Evolutionary conservation across 192 early-diverging fungal genomes (phyloP).

Genomic region (Coemansia sp.): DNA sequence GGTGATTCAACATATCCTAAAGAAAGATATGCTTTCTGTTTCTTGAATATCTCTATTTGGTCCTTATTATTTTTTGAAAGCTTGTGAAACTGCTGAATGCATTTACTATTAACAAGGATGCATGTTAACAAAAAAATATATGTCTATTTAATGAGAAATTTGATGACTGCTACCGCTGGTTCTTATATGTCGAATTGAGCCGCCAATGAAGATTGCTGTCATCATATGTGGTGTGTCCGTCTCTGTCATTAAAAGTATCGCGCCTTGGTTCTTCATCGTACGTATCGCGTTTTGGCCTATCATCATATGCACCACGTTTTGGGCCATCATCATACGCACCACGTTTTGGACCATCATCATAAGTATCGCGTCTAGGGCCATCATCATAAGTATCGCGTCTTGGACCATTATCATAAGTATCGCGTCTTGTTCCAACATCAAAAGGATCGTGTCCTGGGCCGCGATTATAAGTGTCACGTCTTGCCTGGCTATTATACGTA

Average conservation of each 20-base stretch:
- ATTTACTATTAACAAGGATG: too few relatives aligned
- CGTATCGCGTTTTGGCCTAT: not conserved
- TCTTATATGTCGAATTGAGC: too few relatives aligned
- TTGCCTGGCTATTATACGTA: not conserved
- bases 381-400: not conserved
- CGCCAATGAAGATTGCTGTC: too few relatives aligned
- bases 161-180: too few relatives aligned
- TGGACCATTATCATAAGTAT: not conserved
- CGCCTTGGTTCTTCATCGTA: not conserved
- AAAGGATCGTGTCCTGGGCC: not conserved
- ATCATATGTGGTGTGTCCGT: too few relatives aligned
- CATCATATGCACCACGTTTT: not conserved
- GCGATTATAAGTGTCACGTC: not conserved
- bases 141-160: too few relatives aligned
- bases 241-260: not conserved
- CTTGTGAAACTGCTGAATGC: too few relatives aligned
- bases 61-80: too few relatives aligned
- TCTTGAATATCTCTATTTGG: too few relatives aligned
- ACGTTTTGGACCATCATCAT: not conserved
- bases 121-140: too few relatives aligned
- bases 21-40: too few relatives aligned
- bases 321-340: not conserved
- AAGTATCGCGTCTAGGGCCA: not conserved
- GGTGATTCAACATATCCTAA: constrained; percentile 6
- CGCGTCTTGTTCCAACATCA: not conserved